Conservation (phyloP, 805 yeast species). For the Kluyveromyces wickerhamii region DNA sequence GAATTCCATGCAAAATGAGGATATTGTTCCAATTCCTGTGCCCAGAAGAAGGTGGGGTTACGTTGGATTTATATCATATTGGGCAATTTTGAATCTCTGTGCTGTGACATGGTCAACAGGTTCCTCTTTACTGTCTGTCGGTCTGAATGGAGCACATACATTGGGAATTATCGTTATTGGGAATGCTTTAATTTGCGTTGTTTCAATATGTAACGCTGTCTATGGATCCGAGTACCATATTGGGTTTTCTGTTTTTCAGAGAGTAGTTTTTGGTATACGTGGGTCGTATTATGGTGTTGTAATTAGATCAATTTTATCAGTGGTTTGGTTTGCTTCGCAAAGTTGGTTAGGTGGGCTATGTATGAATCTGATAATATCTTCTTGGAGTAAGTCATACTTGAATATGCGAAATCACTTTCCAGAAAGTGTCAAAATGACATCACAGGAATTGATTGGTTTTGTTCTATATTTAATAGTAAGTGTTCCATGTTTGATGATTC, state of each 20-base stretch:
- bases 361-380: constrained; percentile 26
- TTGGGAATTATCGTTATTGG: constrained; percentile 24
- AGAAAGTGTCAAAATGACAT: constrained; percentile 30
- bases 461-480: constrained; percentile 32
- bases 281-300: constrained; percentile 31
- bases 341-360: constrained; percentile 33
- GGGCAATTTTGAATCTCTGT: constrained; percentile 32
- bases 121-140: constrained; percentile 19
- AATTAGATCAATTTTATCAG: constrained; percentile 31
- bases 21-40: constrained; percentile 33
- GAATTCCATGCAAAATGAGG: constrained; percentile 24
- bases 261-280: constrained; percentile 32
- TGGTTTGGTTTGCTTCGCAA: constrained; percentile 35
- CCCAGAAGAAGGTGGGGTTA: constrained; percentile 32
- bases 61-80: constrained; percentile 29
- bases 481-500: constrained; percentile 23
- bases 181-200: constrained; percentile 13
- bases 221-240: constrained; percentile 30
- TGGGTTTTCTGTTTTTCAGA: constrained; percentile 33
- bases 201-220: constrained; percentile 18
- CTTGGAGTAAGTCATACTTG: constrained; percentile 19
- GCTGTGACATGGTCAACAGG: constrained; percentile 33
- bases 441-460: constrained; percentile 34
- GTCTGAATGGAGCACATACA: constrained; percentile 21
- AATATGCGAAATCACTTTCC: constrained; percentile 23